Base-by-base conservation (phyloP, 139 green algal species). In the Chlamydomonas sp. region DNA sequence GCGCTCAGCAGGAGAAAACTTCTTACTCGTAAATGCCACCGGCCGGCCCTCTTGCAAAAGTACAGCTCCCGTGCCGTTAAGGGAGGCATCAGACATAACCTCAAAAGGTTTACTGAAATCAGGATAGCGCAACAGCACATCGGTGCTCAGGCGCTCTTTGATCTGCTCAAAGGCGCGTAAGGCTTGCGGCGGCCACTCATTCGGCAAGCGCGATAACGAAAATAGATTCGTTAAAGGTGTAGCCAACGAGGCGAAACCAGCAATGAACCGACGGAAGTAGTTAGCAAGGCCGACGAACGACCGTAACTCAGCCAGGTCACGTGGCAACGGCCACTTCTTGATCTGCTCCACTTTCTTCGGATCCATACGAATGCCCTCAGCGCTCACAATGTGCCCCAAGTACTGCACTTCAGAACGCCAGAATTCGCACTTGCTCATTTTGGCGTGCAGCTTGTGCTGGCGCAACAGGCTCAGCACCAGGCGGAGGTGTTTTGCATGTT, bases 391-490 rank as follows among this genome's bases (percentile, higher is more conserved):
- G 15, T 85, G 79, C 14, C 79, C 66, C 8, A 85, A 57, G 6
- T 85, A 85, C 3, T 77, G 73, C 57, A 85, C 79, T 66, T 77
- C 49, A 3, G 79, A 6, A 2, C 16, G 49, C 79, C 79, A 85
- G 76, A 96, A 93, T 0, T 89, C 78, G 68, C 89, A 94, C 72
- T 96, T 96, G 20, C n/a, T 76, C 16, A 90, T n/a, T 49, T 93
- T 92, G 17, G 80, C 88, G 78, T 92, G 94, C 0, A 94, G 60
- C 75, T 93, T 63, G 31, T 95, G 63, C 18, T 93, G 71, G 15
- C 80, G 59, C 5, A 96, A 74, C 7, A 88, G 7, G 1, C 86
- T 57, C 2, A 95, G 78, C 5, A 95, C 90, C 18, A 79, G 72
- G 14, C 78, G 62, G 6, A 94, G 61, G 73, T 96, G 90, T 17